These are phyloP conservation scores for Arctium minus DNA, from an alignment of 129 eudicot genomes.

Conservation along the genomic window DNA sequence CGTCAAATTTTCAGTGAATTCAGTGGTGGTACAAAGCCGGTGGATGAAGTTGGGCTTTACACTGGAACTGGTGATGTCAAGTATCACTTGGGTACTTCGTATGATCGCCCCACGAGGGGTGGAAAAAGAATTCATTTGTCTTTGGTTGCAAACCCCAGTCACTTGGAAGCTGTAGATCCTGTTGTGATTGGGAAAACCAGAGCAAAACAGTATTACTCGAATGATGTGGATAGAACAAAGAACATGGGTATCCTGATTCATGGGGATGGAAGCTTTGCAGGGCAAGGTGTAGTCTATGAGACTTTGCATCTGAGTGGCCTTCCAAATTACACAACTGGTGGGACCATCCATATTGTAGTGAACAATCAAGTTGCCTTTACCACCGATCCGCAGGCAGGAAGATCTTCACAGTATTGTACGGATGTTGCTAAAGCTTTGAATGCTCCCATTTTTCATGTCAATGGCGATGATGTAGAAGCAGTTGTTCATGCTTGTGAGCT, in stretches of 20 bases:
- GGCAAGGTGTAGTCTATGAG: conserved; percentile 97
- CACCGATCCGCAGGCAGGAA: conserved; percentile 88
- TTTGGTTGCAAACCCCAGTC: conserved; percentile 96
- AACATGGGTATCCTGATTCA: conserved; percentile 86
- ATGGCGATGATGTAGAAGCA: conserved; percentile 97
- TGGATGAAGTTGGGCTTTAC: conserved; percentile 89
- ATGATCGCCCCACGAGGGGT: conserved; percentile 96
- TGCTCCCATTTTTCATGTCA: conserved; percentile 96
- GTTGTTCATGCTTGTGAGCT: conserved; percentile 97
- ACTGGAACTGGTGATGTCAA: conserved; percentile 98
- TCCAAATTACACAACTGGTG: conserved; percentile 97
- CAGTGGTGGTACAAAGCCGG: conserved; percentile 86
- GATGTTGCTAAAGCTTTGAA: conserved; percentile 96
- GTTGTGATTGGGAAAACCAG: conserved; percentile 95
- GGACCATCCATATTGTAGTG: conserved; percentile 94
- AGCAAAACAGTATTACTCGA: conserved; percentile 88
- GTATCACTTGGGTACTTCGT: conserved; percentile 94
- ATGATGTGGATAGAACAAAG: conserved; percentile 77
- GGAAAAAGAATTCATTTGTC: conserved; percentile 93
- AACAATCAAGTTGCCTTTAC: conserved; percentile 98
- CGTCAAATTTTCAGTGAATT: conserved; percentile 91
- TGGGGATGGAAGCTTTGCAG: conserved; percentile 97
- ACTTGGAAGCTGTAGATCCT: conserved; percentile 97
- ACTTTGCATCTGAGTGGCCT: conserved; percentile 95
- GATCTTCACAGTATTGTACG: conserved; percentile 97